These are phyloP conservation scores for Mortierella hygrophila DNA, from an alignment of 192 early-diverging fungal species.

Conservation along the genomic window DNA sequence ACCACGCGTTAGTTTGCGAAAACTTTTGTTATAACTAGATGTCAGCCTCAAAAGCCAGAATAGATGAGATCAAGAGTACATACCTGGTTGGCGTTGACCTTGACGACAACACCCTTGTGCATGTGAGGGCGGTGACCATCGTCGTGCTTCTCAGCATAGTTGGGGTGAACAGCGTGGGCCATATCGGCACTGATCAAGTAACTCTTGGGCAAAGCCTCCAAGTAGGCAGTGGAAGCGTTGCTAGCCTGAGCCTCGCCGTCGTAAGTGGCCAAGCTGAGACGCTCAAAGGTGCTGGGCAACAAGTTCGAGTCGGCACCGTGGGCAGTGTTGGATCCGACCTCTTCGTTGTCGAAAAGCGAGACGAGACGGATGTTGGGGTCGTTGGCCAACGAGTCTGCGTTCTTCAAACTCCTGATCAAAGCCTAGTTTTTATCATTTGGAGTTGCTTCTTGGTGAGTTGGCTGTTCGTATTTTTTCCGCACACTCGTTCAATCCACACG, in stretches of 20 bases:
- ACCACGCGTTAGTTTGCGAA: neutral
- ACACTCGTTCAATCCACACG: slow-evolving; percentile 42
- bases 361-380: slow-evolving; percentile 88
- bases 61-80: neutral
- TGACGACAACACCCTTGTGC: slow-evolving; percentile 96
- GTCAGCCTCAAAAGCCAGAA: no score
- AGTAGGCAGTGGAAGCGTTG: slow-evolving; percentile 72
- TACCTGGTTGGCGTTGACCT: slow-evolving; percentile 96
- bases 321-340: slow-evolving; percentile 92
- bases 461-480: slow-evolving; percentile 30
- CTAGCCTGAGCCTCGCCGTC: slow-evolving; percentile 20
- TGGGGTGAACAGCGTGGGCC: slow-evolving; percentile 77
- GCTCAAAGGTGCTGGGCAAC: slow-evolving; percentile 77
- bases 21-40: no score
- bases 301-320: slow-evolving; percentile 96
- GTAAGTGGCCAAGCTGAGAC: slow-evolving; percentile 64
- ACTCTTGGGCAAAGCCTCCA: slow-evolving; percentile 87
- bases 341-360: slow-evolving; percentile 98
- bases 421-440: slow-evolving; percentile 48
- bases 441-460: slow-evolving; percentile 5
- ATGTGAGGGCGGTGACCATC: slow-evolving; percentile 92
- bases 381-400: slow-evolving; percentile 58
- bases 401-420: slow-evolving; percentile 66
- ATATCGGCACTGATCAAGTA: slow-evolving; percentile 93
- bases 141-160: slow-evolving; percentile 90